phyloP scores from a whole-genome alignment of 345 rosid genomes.

The Raphanus sativus region DNA sequence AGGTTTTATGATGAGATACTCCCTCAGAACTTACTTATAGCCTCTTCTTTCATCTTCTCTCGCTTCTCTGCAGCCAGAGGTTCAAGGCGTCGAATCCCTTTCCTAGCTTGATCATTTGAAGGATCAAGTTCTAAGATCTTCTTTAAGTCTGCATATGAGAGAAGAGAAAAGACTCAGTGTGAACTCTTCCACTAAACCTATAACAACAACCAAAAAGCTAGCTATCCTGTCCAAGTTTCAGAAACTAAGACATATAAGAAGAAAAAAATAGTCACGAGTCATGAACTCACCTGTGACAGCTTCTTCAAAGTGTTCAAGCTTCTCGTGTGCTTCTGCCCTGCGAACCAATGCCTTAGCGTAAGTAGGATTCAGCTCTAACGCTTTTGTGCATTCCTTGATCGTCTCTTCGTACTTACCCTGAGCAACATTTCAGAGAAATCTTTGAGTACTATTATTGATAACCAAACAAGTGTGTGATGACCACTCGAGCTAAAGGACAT shows the following conservation, averaged over 20 bases:
- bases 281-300: constrained; percentile 67
- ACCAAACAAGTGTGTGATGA: background rate
- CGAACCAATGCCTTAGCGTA: constrained; percentile 73
- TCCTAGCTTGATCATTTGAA: constrained; percentile 72
- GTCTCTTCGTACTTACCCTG: constrained; percentile 80
- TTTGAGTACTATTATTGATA: background rate
- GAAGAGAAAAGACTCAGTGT: background rate
- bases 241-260: constrained; percentile 12
- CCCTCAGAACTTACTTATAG: constrained; percentile 61
- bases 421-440: background rate
- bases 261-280: too few species aligned
- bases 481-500: constrained; percentile 11
- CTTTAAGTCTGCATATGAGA: constrained; percentile 61
- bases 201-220: background rate
- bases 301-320: constrained; percentile 84
- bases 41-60: constrained; percentile 98
- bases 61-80: constrained; percentile 88
- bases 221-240: background rate
- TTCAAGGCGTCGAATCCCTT: constrained; percentile 65
- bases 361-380: constrained; percentile 71
- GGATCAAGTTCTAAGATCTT: constrained; percentile 84
- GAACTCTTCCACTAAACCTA: background rate
- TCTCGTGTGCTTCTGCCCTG: constrained; percentile 90
- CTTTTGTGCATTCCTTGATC: constrained; percentile 82
- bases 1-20: constrained; percentile 1